Conservation (phyloP, 1,284 basidiomycete species). For the Trichosporon sp. region DNA sequence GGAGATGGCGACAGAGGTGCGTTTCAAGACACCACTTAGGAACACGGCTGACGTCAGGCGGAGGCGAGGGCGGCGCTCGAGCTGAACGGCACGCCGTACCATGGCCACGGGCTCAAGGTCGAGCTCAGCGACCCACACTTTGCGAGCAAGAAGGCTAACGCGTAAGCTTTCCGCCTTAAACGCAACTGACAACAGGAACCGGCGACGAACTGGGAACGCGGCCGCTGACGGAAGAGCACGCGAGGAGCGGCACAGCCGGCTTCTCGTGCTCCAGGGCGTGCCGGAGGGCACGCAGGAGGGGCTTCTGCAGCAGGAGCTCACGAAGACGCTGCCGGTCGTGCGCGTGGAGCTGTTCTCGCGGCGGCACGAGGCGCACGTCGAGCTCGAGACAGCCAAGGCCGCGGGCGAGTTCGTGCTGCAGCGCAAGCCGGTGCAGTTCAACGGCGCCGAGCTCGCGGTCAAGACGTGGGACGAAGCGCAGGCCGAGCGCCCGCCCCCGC, state of each 20-base stretch:
- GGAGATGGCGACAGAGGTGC: conserved; percentile 77
- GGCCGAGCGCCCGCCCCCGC: neutral
- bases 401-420: conserved; percentile 69
- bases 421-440: conserved; percentile 64
- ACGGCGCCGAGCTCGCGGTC: conserved; percentile 45
- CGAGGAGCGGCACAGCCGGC: conserved; percentile 54
- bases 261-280: conserved; percentile 59
- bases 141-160: conserved; percentile 21
- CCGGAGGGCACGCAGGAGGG: conserved; percentile 73
- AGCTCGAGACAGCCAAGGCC: conserved; percentile 70
- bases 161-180: neutral
- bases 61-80: conserved; percentile 66
- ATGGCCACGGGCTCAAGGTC: conserved; percentile 37
- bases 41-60: conserved; percentile 52
- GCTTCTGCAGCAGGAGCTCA: conserved; percentile 76
- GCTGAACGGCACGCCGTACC: conserved; percentile 74
- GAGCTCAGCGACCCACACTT: conserved; percentile 37
- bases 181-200: conserved; percentile 9
- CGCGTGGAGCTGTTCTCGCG: conserved; percentile 70
- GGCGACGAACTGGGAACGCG: conserved; percentile 13
- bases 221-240: conserved; percentile 57
- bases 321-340: conserved; percentile 68
- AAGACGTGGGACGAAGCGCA: neutral
- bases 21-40: too few relatives aligned
- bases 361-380: conserved; percentile 66